phyloP scores from a whole-genome alignment of 345 rosid species.

The Gossypium sturtianum region DNA sequence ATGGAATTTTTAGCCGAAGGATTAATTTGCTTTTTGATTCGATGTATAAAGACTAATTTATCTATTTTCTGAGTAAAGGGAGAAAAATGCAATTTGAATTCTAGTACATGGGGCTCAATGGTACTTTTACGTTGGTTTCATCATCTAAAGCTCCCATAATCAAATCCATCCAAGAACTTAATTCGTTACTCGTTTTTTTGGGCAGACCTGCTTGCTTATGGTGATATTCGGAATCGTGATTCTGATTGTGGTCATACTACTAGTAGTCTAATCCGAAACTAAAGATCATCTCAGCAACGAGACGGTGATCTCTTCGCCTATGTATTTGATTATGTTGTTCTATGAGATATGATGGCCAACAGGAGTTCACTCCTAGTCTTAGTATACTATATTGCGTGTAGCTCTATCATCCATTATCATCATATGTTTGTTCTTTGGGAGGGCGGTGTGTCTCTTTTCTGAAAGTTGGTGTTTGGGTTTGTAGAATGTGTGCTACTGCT shows the following conservation, averaged over 20 bases:
- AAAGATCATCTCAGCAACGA: slow-evolving; percentile 11
- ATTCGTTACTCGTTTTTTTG: neutral
- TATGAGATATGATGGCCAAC: slow-evolving; percentile 4
- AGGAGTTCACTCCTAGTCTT: slow-evolving; percentile 14
- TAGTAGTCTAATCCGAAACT: slow-evolving; percentile 44
- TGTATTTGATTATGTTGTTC: slow-evolving; percentile 10
- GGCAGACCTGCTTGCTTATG: slow-evolving; percentile 83
- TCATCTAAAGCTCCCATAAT: neutral
- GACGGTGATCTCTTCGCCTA: neutral
- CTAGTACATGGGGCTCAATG: too few species aligned
- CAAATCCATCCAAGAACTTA: neutral
- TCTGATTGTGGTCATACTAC: slow-evolving; percentile 69
- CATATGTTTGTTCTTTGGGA: neutral
- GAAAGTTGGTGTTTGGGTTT: slow-evolving; percentile 12
- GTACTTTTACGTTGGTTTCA: neutral
- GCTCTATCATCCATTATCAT: neutral
- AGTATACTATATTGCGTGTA: slow-evolving; percentile 18
- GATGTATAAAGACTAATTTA: too few species aligned
- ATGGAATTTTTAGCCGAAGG: too few species aligned
- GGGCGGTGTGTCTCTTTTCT: slow-evolving; percentile 4
- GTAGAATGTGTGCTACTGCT: slow-evolving; percentile 8
- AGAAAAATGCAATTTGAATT: too few species aligned
- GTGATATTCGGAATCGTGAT: slow-evolving; percentile 84
- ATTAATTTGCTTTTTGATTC: too few species aligned
- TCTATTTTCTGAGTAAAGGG: too few species aligned